phyloP scores from a whole-genome alignment of 2,329 filamentous ascomycete genomes.

The Hymenoscyphus repandus region DNA sequence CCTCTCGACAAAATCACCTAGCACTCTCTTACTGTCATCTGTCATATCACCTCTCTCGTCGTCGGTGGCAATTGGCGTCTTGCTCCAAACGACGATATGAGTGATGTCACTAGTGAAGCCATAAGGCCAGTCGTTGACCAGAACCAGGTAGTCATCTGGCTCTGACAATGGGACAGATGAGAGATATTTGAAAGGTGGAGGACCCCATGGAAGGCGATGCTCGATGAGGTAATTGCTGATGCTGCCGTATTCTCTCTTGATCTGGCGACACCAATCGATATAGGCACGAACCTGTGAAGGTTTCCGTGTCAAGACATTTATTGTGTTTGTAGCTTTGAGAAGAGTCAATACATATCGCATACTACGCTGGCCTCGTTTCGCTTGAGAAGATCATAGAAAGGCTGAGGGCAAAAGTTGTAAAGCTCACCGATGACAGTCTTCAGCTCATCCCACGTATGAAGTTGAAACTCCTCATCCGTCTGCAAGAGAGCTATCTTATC shows the following conservation, averaged over 20 bases:
- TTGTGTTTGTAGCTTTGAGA: slow-evolving; percentile 47
- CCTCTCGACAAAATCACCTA: slow-evolving; percentile 64
- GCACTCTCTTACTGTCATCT: slow-evolving; percentile 53
- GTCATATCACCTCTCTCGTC: slow-evolving; percentile 67
- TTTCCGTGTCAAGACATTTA: slow-evolving; percentile 71
- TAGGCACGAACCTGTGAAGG: slow-evolving; percentile 79
- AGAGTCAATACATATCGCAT: slow-evolving; percentile 1
- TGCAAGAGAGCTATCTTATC: slow-evolving; percentile 52
- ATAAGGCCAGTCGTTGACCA: slow-evolving; percentile 94
- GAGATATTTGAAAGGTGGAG: slow-evolving; percentile 45
- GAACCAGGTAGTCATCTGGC: slow-evolving; percentile 58
- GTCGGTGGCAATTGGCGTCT: slow-evolving; percentile 73
- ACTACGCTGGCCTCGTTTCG: neutral
- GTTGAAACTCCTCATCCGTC: slow-evolving; percentile 65
- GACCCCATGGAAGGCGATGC: slow-evolving; percentile 70
- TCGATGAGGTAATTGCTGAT: slow-evolving; percentile 73
- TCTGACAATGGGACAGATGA: slow-evolving; percentile 43
- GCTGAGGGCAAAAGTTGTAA: neutral
- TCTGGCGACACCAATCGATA: slow-evolving; percentile 67
- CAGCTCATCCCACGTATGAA: slow-evolving; percentile 70
- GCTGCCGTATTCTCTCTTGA: slow-evolving; percentile 69
- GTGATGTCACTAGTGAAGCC: slow-evolving; percentile 60
- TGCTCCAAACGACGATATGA: slow-evolving; percentile 92
- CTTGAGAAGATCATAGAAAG: neutral
- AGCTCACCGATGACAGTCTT: slow-evolving; percentile 59